Conservation (phyloP, 768 basidiomycete species). For the Kwoniella sp. region DNA sequence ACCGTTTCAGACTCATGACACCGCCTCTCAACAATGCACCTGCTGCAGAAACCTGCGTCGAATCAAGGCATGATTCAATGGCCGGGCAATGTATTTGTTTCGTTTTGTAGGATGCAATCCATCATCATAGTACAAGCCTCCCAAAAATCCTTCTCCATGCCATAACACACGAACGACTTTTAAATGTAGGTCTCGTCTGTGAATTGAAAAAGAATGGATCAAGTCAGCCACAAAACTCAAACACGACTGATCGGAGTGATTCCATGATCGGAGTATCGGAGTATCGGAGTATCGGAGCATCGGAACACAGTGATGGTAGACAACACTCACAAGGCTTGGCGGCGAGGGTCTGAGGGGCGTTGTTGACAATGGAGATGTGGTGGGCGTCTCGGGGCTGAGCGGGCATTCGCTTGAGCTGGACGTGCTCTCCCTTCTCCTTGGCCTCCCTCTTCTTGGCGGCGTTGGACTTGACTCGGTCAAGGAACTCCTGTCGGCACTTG, state of each 20-base stretch:
- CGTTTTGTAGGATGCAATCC: conserved; percentile 31
- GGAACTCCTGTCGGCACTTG: conserved; percentile 95
- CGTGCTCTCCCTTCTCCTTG: conserved; percentile 87
- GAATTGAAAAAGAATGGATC: not conserved
- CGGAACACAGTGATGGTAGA: not conserved
- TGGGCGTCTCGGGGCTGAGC: conserved; percentile 76
- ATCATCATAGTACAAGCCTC: conserved; percentile 49
- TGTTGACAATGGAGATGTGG: conserved; percentile 71
- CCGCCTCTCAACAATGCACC: no score
- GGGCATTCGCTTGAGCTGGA: conserved; percentile 83
- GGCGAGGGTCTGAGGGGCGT: conserved; percentile 87
- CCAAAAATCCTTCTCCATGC: conserved; percentile 9
- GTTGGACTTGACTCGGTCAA: conserved; percentile 92
- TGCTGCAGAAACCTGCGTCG: no score
- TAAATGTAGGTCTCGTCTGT: conserved; percentile 90
- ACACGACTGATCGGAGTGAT: no score
- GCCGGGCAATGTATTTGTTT: no score
- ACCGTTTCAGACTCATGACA: no score
- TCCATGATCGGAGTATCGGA: no score
- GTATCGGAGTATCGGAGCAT: no score
- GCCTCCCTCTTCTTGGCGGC: conserved; percentile 78
- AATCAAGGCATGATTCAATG: no score
- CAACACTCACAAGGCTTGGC: conserved; percentile 68
- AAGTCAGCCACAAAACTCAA: no score
- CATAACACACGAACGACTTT: conserved; percentile 39